These are phyloP conservation scores for Arabidopsis lyrata DNA, from an alignment of 441 rosid genomes.

Conservation along the genomic window DNA sequence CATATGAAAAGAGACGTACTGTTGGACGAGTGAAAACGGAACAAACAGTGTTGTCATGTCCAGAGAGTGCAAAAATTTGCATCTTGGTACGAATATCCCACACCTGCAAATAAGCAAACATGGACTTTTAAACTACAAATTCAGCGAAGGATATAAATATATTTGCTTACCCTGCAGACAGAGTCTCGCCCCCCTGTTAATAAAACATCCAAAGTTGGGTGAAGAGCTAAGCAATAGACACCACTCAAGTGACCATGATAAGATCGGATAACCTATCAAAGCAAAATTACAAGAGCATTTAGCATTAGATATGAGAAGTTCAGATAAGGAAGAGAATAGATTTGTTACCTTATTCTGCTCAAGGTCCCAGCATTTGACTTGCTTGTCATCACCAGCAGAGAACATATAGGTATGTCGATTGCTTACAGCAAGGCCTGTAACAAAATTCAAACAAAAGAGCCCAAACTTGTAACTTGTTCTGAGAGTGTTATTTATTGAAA, in stretches of 20 bases:
- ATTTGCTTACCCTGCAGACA: conserved; percentile 83
- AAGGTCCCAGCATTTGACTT: conserved; percentile 99
- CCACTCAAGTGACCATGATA: conserved; percentile 99
- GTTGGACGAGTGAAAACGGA: conserved; percentile 97
- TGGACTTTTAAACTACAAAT: conserved; percentile 29
- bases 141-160: neutral
- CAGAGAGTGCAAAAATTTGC: conserved; percentile 94
- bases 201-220: conserved; percentile 89
- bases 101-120: conserved; percentile 58
- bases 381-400: conserved; percentile 98
- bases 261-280: conserved; percentile 83
- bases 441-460: neutral
- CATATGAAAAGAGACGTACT: conserved; percentile 49
- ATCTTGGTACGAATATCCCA: conserved; percentile 98
- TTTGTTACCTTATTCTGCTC: conserved; percentile 92
- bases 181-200: conserved; percentile 99
- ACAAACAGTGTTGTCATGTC: conserved; percentile 96
- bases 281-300: conserved; percentile 1
- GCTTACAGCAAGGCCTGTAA: conserved; percentile 93
- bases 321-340: conserved; percentile 12
- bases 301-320: conserved; percentile 18
- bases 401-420: conserved; percentile 90
- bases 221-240: conserved; percentile 97
- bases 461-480: conserved; percentile 6
- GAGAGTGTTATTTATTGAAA: conserved; percentile 5